Base-by-base conservation (phyloP, 306 rosid genomes). In the Purshia tridentata region DNA sequence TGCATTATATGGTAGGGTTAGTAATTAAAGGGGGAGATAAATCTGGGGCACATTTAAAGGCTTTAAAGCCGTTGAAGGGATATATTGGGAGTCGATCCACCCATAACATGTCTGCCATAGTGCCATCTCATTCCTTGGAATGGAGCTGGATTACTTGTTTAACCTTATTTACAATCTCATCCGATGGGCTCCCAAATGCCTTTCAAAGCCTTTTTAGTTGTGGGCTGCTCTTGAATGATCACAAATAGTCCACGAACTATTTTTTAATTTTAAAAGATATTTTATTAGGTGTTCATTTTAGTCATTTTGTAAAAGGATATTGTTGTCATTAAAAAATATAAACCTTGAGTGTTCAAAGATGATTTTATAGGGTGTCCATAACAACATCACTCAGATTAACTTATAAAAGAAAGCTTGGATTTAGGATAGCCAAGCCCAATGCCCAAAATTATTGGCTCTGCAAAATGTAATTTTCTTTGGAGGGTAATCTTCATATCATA, bases 101-200 rank as follows among this genome's bases (percentile, higher is more conserved):
- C 67, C 67, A 65, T 73, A 62, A 82, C 85, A 76, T 78, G 90
- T 87, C 81, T 70, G 88, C 86, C 84, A 40, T 14, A 39, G 8
- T 69, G 63, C 63, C 73, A 78, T 40, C 78, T 85, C 84, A 78
- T 9, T 23, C 4, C 40, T 77, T 39, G 64, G 45, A 65, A 67
- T 77, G 51, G 69, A 51, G 63, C 40, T 29, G 65, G 78, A 46
- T 59, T 35, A 29, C 59, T 16, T 16, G 48, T 49, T 49, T 9
- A 23, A 22, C 10, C 23, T 16, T 8, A 48, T 23, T 23, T 37
- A 49, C 72, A 50, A 37, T 35, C n/a, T 15, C 51, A 2, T 69
- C 23, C 4, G 0, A 37, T 39, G 66, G 68, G 70, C 50, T 67
- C 53, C 45, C 16, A 11, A 29, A 9, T 18, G 8, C 61, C 11